Percentiles rank a stretch among this genome's conserved stretches.
Evolutionary conservation across 768 basidiomycete species (phyloP).

Genomic region (Daedaleopsis sinensis): DNA sequence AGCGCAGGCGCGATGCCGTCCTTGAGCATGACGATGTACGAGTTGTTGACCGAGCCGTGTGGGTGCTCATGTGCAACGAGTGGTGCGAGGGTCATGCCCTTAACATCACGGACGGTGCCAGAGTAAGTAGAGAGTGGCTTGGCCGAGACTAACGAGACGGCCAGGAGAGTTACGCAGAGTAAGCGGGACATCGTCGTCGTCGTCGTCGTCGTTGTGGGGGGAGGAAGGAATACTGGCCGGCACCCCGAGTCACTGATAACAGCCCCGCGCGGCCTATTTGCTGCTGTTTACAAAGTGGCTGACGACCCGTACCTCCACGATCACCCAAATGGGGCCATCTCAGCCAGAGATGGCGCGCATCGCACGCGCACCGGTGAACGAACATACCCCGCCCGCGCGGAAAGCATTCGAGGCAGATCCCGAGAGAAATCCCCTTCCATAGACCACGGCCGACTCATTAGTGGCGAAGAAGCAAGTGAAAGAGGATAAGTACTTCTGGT

Average conservation of each 20-base stretch:
- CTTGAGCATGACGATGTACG: constrained; percentile 94
- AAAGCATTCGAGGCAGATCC: no score
- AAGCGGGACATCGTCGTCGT: constrained; percentile 32
- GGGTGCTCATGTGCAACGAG: constrained; percentile 60
- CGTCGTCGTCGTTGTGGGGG: constrained; percentile 15
- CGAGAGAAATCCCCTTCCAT: no score
- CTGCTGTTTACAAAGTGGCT: constrained; percentile 22
- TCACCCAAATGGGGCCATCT: constrained; percentile 9
- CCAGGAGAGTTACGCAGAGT: constrained; percentile 38
- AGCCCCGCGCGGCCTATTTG: constrained; percentile 25
- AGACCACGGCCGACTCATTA: no score
- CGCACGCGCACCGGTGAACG: neutral
- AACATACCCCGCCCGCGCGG: neutral
- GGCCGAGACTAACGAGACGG: constrained; percentile 43
- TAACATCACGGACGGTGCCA: constrained; percentile 36
- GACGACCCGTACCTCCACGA: neutral
- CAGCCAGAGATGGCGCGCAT: neutral
- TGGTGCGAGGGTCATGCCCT: constrained; percentile 61
- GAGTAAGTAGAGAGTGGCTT: constrained; percentile 50
- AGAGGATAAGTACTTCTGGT: neutral
- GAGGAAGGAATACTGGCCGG: neutral
- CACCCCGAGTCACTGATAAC: constrained; percentile 17
- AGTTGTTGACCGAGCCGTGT: constrained; percentile 79
- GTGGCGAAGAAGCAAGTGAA: neutral
- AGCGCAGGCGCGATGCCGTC: constrained; percentile 58